Percentiles rank a stretch among this genome's conserved stretches.
These are phyloP conservation scores for Schizothecium vesticola DNA, from an alignment of 495 filamentous ascomycete genomes.

Conservation along the genomic window DNA sequence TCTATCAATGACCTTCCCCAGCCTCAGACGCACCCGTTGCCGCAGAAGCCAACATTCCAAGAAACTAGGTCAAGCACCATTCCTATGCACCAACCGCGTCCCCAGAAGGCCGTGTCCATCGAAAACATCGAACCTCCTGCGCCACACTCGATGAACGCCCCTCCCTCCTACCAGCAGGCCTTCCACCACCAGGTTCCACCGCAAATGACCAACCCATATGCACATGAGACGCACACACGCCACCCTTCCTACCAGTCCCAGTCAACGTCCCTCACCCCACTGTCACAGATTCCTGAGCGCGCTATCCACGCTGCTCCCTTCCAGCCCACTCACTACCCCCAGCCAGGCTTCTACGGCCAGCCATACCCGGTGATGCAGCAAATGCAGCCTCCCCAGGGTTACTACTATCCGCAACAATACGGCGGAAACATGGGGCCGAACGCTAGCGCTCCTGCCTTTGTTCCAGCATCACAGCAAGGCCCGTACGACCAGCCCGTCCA, in stretches of 20 bases:
- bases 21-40: constrained; percentile 54
- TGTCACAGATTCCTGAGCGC: constrained; percentile 91
- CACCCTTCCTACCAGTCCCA: constrained; percentile 74
- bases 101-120: constrained; percentile 90
- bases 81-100: constrained; percentile 93
- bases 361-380: constrained; percentile 44
- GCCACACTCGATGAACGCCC: constrained; percentile 57
- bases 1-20: constrained; percentile 48
- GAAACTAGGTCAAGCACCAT: constrained; percentile 72
- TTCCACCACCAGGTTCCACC: constrained; percentile 88
- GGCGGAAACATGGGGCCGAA: constrained; percentile 46
- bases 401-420: constrained; percentile 52
- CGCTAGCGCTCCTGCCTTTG: constrained; percentile 53
- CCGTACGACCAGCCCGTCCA: constrained; percentile 37
- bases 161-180: constrained; percentile 66
- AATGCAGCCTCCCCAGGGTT: constrained; percentile 46
- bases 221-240: constrained; percentile 58
- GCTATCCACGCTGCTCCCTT: constrained; percentile 90
- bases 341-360: constrained; percentile 59
- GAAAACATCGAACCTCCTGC: constrained; percentile 88
- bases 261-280: constrained; percentile 67
- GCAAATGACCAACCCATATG: constrained; percentile 55
- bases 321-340: constrained; percentile 66
- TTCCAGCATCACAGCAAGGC: constrained; percentile 49
- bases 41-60: constrained; percentile 68